phyloP scores from a whole-genome alignment of 2,329 filamentous ascomycete genomes.

The Malbranchea cinnamomea region DNA sequence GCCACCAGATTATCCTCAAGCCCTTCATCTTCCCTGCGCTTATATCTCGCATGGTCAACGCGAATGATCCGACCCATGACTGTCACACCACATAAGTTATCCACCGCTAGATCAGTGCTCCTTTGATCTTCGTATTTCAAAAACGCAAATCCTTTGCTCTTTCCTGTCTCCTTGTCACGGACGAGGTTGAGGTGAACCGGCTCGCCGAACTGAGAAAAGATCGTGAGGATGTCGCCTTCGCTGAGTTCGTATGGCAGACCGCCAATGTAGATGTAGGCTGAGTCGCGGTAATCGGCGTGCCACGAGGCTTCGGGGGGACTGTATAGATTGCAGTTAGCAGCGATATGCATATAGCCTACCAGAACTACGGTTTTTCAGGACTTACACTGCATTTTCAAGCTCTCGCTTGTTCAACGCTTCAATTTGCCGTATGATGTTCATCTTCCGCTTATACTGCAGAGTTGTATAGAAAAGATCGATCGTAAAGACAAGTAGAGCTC shows the following conservation, averaged over 20 bases:
- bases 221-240: conserved; percentile 88
- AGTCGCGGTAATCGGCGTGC: conserved; percentile 96
- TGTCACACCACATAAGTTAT: conserved; percentile 79
- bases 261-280: conserved; percentile 91
- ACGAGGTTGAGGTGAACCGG: conserved; percentile 84
- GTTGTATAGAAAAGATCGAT: too few species aligned
- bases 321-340: conserved; percentile 15
- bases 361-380: conserved; percentile 11
- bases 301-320: conserved; percentile 78
- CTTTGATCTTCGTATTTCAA: conserved; percentile 97
- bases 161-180: conserved; percentile 91
- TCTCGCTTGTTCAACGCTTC: conserved; percentile 88
- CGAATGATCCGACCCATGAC: conserved; percentile 66
- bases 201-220: conserved; percentile 95
- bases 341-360: neutral
- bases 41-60: conserved; percentile 90
- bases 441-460: too few species aligned
- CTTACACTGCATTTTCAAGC: conserved; percentile 72
- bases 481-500: too few species aligned
- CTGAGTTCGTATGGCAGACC: conserved; percentile 83
- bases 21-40: conserved; percentile 58
- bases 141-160: conserved; percentile 87
- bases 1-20: conserved; percentile 35
- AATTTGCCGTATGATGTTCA: conserved; percentile 91
- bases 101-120: conserved; percentile 87